Percentiles rank a stretch among this genome's conserved stretches.
Conservation (phyloP, 2,329 filamentous ascomycete genomes). For the Mycocentrospora acerina region DNA sequence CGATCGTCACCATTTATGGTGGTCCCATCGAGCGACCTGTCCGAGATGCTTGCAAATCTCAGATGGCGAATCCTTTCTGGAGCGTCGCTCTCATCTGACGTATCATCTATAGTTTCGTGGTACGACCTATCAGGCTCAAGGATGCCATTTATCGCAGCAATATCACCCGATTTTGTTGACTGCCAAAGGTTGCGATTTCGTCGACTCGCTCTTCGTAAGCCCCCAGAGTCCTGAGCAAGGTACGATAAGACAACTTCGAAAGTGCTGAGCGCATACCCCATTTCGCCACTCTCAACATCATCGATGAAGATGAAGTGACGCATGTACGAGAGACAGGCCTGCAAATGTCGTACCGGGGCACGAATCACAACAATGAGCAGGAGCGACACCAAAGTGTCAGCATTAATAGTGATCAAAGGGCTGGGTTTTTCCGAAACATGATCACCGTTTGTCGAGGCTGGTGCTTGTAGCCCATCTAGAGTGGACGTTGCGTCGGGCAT, state of each 20-base stretch:
- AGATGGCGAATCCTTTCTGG: conserved; percentile 28
- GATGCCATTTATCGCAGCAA: conserved; percentile 73
- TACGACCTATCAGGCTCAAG: conserved; percentile 67
- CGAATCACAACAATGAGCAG: conserved; percentile 90
- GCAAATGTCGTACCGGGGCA: conserved; percentile 81
- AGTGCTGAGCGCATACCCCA: conserved; percentile 93
- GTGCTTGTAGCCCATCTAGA: conserved; percentile 30
- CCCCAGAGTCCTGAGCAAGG: conserved; percentile 77
- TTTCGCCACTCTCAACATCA: conserved; percentile 93
- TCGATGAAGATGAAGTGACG: conserved; percentile 97
- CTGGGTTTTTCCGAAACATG: conserved; percentile 53
- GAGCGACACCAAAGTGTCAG: conserved; percentile 89
- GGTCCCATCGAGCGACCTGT: conserved; percentile 27
- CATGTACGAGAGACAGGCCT: conserved; percentile 90
- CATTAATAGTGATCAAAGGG: conserved; percentile 68
- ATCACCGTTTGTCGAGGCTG: conserved; percentile 22
- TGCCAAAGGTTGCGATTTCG: conserved; percentile 88
- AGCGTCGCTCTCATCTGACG: conserved; percentile 32
- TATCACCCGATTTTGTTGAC: conserved; percentile 73
- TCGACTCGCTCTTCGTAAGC: conserved; percentile 78
- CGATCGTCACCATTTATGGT: conserved; percentile 34
- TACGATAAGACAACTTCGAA: conserved; percentile 94
- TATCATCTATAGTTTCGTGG: conserved; percentile 31
- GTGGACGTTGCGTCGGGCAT: conserved; percentile 48
- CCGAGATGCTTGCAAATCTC: conserved; percentile 34